Conservation (phyloP, 1,284 basidiomycete species). For the Papiliotrema fonsecae region DNA sequence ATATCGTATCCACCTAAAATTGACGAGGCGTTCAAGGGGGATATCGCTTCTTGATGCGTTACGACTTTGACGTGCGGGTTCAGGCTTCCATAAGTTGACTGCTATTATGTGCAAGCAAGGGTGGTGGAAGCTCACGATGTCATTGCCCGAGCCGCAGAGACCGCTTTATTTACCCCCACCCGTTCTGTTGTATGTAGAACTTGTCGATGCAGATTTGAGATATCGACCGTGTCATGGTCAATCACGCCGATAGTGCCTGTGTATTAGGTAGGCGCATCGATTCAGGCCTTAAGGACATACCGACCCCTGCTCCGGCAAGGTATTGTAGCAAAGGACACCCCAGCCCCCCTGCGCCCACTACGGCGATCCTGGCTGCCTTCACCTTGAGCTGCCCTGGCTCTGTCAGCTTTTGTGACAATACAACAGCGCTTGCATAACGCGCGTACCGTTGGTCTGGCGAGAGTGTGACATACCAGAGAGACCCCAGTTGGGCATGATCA, state of each 20-base stretch:
- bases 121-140: constrained; percentile 52
- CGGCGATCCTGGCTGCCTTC: constrained; percentile 67
- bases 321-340: constrained; percentile 96
- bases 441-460: background rate
- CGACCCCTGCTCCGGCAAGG: constrained; percentile 84
- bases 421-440: background rate
- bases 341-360: constrained; percentile 92
- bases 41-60: constrained; percentile 56
- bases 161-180: constrained; percentile 76
- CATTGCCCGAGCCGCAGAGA: constrained; percentile 69
- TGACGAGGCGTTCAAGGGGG: constrained; percentile 57
- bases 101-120: constrained; percentile 3
- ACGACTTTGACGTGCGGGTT: constrained; percentile 63
- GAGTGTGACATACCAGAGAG: constrained; percentile 62
- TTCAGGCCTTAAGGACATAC: constrained; percentile 50
- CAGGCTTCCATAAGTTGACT: too few species aligned
- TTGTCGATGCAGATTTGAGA: constrained; percentile 92
- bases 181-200: constrained; percentile 77
- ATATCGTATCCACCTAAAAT: constrained; percentile 66
- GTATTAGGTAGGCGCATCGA: background rate
- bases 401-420: background rate
- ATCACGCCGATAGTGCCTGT: constrained; percentile 64
- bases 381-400: constrained; percentile 75
- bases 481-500: constrained; percentile 90
- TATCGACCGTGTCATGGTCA: constrained; percentile 85